Evolutionary conservation across 345 rosid genomes (phyloP), one percentile per base, ranked within the genome.

Genomic region (Eucalyptus cloeziana): DNA sequence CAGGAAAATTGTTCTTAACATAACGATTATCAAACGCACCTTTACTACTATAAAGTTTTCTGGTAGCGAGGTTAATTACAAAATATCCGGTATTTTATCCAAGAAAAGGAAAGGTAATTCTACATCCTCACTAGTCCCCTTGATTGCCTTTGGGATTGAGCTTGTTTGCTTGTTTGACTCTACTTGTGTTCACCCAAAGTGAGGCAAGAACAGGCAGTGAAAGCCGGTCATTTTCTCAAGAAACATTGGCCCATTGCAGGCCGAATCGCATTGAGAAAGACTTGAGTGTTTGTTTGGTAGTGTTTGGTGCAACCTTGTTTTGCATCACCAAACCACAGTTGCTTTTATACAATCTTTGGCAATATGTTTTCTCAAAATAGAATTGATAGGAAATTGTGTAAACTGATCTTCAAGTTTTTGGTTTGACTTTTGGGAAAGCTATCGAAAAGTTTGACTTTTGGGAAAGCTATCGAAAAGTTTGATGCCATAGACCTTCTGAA

Each of bases 251-350:
- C 21, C 76, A n/a, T 64, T 4, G 6, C 76, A 64, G 40, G 76
- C 76, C 3, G 2, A 64, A n/a, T 64, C 2, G 10, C 1, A 0
- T 64, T 6, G 3, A n/a, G 76, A 31, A 31, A 7, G 37, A n/a
- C 76, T 64, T 64, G 37, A n/a, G 76, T 64, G 31, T n/a, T n/a
- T 64, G 21, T 64, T 64, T 64, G 76, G 76, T 31, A 14, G 10
- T 2, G 1, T 31, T n/a, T 7, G 76, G 76, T n/a, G 71, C 71
- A 14, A 64, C 37, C 71, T 5, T 64, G 33, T 64, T 64, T 64
- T 56, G 11, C 43, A 31, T 31, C 11, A 17, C 7, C 80, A 69
- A 69, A 69, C 80, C 43, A 17, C 4, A 6, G 43, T 44, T 16
- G 43, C 80, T 69, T 33, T 33, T 16, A 33, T 33, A 69, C 80